Conservation (phyloP, 2,329 filamentous ascomycete species). For the Fusarium nurragi region DNA sequence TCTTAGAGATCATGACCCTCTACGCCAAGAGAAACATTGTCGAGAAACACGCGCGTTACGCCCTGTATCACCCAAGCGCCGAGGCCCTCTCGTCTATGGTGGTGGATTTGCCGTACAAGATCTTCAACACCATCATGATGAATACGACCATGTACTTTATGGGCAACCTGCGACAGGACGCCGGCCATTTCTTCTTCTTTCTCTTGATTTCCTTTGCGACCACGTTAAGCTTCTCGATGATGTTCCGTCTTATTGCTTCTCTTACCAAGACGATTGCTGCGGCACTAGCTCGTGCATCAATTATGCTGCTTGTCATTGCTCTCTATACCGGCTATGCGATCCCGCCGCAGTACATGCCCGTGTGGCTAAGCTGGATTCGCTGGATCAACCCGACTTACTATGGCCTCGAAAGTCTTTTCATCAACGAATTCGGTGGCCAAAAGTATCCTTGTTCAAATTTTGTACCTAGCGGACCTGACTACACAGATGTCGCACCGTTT, state of each 20-base stretch:
- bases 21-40: conserved; percentile 47
- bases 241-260: conserved; percentile 58
- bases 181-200: conserved; percentile 61
- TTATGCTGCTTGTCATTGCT: conserved; percentile 50
- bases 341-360: conserved; percentile 58
- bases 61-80: conserved; percentile 47
- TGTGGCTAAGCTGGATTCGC: conserved; percentile 64
- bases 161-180: conserved; percentile 68
- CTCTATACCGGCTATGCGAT: conserved; percentile 62
- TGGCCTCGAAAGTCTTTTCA: conserved; percentile 70
- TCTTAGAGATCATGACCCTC: conserved; percentile 41
- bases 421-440: conserved; percentile 67
- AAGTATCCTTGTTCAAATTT: conserved; percentile 58
- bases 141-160: conserved; percentile 68
- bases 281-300: conserved; percentile 40
- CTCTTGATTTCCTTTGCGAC: conserved; percentile 60
- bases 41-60: conserved; percentile 49
- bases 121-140: conserved; percentile 51
- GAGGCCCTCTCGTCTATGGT: conserved; percentile 42
- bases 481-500: conserved; percentile 4
- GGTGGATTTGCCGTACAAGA: conserved; percentile 39
- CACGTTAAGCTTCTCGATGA: conserved; percentile 71
- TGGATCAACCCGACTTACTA: conserved; percentile 73
- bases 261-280: conserved; percentile 41
- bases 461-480: conserved; percentile 44